Evolutionary conservation across 495 filamentous ascomycete genomes (phyloP), one percentile per base, ranked within the genome.

Genomic region (Aspergillus nidulans): DNA sequence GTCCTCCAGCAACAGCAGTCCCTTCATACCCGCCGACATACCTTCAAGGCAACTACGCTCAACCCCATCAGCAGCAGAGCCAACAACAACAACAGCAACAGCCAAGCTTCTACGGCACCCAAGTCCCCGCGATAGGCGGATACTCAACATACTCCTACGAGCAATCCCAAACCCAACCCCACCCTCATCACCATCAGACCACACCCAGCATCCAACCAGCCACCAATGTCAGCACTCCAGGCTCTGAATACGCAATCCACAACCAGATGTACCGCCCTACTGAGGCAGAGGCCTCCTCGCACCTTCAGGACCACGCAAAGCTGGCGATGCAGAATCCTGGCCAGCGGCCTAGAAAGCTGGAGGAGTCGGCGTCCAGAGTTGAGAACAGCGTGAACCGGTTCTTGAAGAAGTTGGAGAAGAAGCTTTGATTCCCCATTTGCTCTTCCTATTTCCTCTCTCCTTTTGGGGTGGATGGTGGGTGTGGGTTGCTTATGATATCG

Each of bases 321-420:
- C 77, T 80, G 52, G 73, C 79, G 9, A 79, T 80, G 70, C 66
- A 73, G 48, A 78, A 80, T 34, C 59, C 70, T 3, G 72, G 68
- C 41, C 74, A 79, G 51, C 69, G 69, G 45, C 55, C 72, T 16
- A 77, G 80, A 16, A 87, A 77, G 63, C 63, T 95, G 21, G 90
- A 92, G 60, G 81, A 86, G 49, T 72, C 78, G 41, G 85, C 85
- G n/a, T 80, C 77, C 1, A 76, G 79, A 59, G 58, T 94, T 45
- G 91, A 96, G 73, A 87, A 83, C 68, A 85, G 87, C 3, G 83
- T 95, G 13, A 86, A 86, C 53, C 78, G 86, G 32, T 86, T 95
- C 68, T 74, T 96, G 63, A 95, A 91, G 83, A 91, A 84, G 72
- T 75, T 96, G 64, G 91, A 96, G 77, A 94, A 94, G 81, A 87